Conservation (phyloP, 495 filamentous ascomycete species). For the Hyaloscypha finlandica region DNA sequence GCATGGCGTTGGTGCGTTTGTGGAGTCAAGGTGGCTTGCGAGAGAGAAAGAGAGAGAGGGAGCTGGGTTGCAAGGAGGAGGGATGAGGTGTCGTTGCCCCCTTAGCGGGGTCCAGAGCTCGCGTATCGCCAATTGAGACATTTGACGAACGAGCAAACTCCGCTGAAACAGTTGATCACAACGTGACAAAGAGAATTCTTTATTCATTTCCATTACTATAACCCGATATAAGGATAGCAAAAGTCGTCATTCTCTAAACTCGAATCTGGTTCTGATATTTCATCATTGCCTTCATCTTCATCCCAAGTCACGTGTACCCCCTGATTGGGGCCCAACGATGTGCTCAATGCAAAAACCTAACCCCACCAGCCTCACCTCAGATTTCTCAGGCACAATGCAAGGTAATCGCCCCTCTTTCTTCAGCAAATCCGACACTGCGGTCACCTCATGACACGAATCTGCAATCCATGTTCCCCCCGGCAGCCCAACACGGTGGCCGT, state of each 20-base stretch:
- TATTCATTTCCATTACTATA: background rate
- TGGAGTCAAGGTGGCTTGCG: background rate
- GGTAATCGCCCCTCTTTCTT: slow-evolving; percentile 4
- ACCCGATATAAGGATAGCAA: too few relatives aligned
- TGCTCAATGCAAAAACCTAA: background rate
- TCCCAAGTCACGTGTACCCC: slow-evolving; percentile 13
- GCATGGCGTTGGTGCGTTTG: background rate
- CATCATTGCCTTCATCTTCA: background rate
- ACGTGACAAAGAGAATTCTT: background rate
- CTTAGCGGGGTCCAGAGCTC: slow-evolving; percentile 6
- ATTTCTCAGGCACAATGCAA: slow-evolving; percentile 6
- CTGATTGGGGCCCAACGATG: slow-evolving; percentile 1
- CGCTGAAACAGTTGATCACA: slow-evolving; percentile 1
- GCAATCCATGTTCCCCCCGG: background rate
- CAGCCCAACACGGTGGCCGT: background rate
- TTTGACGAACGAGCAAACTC: background rate
- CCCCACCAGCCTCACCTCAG: background rate
- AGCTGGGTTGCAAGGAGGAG: background rate
- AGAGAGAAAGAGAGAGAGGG: background rate
- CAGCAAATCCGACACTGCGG: slow-evolving; percentile 2
- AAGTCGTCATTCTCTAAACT: too few relatives aligned
- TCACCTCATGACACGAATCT: slow-evolving; percentile 5
- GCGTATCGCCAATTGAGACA: slow-evolving; percentile 9
- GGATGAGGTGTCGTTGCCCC: slow-evolving; percentile 3
- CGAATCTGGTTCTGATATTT: background rate